A percentile compares a stretch with the other conserved stretches of the same genome.
phyloP scores from a whole-genome alignment of 257 asterid species.

The Solanum dulcamara region DNA sequence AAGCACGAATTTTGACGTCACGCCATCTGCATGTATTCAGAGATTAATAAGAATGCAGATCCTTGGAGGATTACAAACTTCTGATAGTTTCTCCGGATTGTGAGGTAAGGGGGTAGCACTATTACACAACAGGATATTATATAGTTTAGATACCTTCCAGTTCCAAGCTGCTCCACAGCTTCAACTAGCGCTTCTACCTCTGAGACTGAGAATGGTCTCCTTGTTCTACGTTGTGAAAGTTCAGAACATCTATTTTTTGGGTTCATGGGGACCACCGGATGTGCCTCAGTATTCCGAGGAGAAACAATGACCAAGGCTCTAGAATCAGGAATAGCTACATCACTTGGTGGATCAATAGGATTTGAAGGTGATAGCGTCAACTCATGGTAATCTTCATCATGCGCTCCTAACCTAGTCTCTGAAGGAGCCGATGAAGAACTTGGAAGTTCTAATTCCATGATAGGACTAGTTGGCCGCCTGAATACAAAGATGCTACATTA shows the following conservation, averaged over 20 bases:
- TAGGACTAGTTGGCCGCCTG: conserved; percentile 52
- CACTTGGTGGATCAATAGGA: conserved; percentile 14
- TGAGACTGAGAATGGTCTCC: conserved; percentile 84
- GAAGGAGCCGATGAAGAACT: conserved; percentile 24
- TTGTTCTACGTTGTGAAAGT: conserved; percentile 69
- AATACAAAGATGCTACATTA: background rate
- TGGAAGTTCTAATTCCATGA: conserved; percentile 40
- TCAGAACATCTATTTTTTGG: conserved; percentile 52
- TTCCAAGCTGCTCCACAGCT: conserved; percentile 90
- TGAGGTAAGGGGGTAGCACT: too few relatives aligned
- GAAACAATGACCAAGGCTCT: conserved; percentile 48
- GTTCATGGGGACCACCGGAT: conserved; percentile 42
- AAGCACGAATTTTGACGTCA: conserved; percentile 81
- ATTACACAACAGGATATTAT: background rate
- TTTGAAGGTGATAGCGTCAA: conserved; percentile 21
- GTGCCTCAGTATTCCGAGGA: conserved; percentile 35
- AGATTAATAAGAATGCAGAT: background rate
- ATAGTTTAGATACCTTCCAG: conserved; percentile 55
- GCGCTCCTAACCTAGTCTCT: conserved; percentile 24
- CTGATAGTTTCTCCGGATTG: background rate
- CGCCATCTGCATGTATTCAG: conserved; percentile 71
- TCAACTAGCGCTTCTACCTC: conserved; percentile 94
- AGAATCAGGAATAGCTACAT: conserved; percentile 28
- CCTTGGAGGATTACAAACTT: background rate
- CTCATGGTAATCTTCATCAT: conserved; percentile 14